Conservation (phyloP, 164 flowering plant genomes). For the Amborella trichopoda region DNA sequence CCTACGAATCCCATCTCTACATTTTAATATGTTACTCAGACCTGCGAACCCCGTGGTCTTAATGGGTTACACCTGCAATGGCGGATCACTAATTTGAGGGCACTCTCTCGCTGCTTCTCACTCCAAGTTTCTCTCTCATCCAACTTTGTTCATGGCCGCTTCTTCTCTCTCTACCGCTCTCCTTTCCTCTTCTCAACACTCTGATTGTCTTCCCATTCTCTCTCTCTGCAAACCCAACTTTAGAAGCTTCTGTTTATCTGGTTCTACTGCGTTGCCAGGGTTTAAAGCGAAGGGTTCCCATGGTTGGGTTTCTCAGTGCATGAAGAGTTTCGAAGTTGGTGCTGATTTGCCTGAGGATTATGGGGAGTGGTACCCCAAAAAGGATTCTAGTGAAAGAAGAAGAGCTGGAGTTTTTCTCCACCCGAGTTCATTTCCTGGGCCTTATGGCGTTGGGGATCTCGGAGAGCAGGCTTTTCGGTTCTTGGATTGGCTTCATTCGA, state of each 20-base stretch:
- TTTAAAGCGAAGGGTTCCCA: constrained; percentile 2
- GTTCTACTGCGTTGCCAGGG: not conserved
- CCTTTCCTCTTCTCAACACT: constrained; percentile 2
- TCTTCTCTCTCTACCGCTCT: constrained; percentile 4
- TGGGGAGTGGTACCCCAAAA: constrained; percentile 35
- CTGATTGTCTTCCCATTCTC: too few relatives aligned
- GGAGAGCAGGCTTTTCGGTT: constrained; percentile 69
- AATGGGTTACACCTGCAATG: too few relatives aligned
- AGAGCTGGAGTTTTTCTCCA: constrained; percentile 87
- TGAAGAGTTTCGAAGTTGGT: constrained; percentile 23
- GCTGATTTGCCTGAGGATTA: constrained; percentile 68
- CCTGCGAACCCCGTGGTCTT: too few relatives aligned
- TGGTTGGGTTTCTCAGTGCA: not conserved
- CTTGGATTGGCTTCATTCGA: constrained; percentile 74
- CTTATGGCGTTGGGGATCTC: constrained; percentile 79
- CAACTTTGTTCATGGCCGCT: too few relatives aligned
- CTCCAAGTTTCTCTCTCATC: too few relatives aligned
- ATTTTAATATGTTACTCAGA: not conserved
- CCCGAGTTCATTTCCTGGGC: constrained; percentile 86
- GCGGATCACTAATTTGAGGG: too few relatives aligned
- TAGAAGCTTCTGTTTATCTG: not conserved
- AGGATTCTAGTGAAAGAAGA: constrained; percentile 29
- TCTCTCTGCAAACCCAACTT: constrained; percentile 3
- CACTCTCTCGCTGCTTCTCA: not conserved
- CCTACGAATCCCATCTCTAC: not conserved